Conservation (phyloP, 2,329 filamentous ascomycete species). For the Emergomyces orientalis region DNA sequence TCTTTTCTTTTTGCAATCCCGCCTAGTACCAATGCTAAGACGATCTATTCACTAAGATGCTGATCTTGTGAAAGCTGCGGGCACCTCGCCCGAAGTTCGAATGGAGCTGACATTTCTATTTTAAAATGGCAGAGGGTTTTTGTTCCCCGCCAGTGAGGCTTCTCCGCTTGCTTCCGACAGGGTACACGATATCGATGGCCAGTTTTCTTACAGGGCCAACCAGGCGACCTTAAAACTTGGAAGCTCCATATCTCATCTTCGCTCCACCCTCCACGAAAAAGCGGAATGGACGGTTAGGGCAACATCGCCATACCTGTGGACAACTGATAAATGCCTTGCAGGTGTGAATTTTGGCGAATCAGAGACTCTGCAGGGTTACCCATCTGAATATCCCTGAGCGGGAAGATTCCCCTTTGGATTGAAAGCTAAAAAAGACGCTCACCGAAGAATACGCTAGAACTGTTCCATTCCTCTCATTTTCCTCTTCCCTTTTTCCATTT, state of each 20-base stretch:
- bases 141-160: background rate
- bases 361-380: background rate
- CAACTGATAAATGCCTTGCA: background rate
- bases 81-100: background rate
- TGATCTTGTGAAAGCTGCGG: background rate
- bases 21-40: background rate
- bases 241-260: too few species aligned
- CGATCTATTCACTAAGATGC: background rate
- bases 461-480: background rate
- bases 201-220: background rate
- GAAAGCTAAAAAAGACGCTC: background rate
- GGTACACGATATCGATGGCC: background rate
- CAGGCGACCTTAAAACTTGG: too few species aligned
- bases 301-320: background rate
- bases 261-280: background rate
- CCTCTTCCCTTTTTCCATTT: too few species aligned
- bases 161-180: background rate
- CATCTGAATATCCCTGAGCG: background rate
- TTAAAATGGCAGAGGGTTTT: background rate
- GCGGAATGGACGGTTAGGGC: background rate
- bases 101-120: background rate
- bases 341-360: background rate
- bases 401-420: background rate
- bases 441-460: slow-evolving; percentile 2
- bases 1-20: too few species aligned